Base-by-base conservation (phyloP, 2,329 filamentous ascomycete species). In the Cladosporium cucumerinum region DNA sequence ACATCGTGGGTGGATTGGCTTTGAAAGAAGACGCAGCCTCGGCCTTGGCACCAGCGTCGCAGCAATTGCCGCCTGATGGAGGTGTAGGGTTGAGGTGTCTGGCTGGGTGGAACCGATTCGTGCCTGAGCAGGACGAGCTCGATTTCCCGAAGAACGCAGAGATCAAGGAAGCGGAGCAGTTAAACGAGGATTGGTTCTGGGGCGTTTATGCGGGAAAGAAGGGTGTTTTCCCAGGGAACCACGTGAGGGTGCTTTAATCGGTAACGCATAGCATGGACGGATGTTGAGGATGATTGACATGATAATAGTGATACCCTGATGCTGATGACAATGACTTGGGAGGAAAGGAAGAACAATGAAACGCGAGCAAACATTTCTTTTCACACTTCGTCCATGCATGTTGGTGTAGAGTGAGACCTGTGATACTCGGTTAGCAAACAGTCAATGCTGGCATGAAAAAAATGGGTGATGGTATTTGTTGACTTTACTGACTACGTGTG, bases 151-250 rank as follows among this genome's bases (percentile, higher is more conserved):
- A 87, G 59, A 88, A 90, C 11, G 93, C 93, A 0, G 91, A 95
- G 76, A 85, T 98, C 16, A 84, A 84, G 7, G 94, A 98, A 79
- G 87, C 90, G 43, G 89, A 94, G 75, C 90, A 95, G 76, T 87
- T 96, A 57, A 97, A 97, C 75, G 91, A 89, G 21, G 93, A 97
- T 75, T 98, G 93, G 93, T 93, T 85, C 72, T 90, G 89, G 79
- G 94, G 94, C 0, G 87, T 87, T 30, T 97, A 96, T 81, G 93
- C 92, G 79, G 93, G 92, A 0, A 81, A 79, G 26, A 88, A 86
- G 70, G 93, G 92, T 0, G 72, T 97, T 69, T 96, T 97, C 74
- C 93, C 93, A 5, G 88, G 88, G 7, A 85, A 86, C 8, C 94
- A 94, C 82, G 90, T 93, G 28, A 81, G 80, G 66, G 64, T 65